Base-by-base conservation (phyloP, 345 rosid genomes). In the Salix udensis region DNA sequence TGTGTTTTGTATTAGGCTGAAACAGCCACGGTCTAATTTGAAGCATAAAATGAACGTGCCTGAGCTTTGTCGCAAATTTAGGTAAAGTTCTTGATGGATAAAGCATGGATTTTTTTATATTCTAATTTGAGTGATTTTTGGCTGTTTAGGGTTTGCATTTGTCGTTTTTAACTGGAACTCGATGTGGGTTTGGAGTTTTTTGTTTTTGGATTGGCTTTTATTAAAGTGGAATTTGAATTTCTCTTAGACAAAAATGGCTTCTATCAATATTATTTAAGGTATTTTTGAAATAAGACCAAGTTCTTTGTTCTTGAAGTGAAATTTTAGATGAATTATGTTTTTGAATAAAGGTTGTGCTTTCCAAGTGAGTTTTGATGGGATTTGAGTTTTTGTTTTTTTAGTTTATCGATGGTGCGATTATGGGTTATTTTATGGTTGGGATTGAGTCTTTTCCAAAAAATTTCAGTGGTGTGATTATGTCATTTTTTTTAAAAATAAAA, bases 21-120 rank as follows among this genome's bases (percentile, higher is more conserved):
- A 87, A 75, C 99, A 96, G 74, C 97, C 98, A 42, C 80, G 89
- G 72, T 91, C 98, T 71, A 89, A 91, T 81, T 81, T 96, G 88
- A 87, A 78, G 84, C 89, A 93, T 73, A 96, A 93, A 84, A 93
- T 93, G 97, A 91, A 94, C 31, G 94, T 93, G 42, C 97, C 97
- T 42, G 97, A 93, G 36, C 71, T 93, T 70, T 93, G 97, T 78
- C 94, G 97, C 78, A 93, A 93, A 83, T 95, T 93, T 76, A 93
- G 98, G 98, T 95, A 52, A 48, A 50, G 50, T 5, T 67, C 55
- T 16, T 24, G 30, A 4, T 9, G 4, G 15, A 13, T 42, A 11
- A 42, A 42, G 14, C 46, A 42, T 3, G 46, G 13, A 2, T 42
- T 10, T 42, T 42, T 36, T 36, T 36, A 5, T 3, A 42, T 42